These are phyloP conservation scores for Colletotrichum sp. DNA, from an alignment of 2,329 filamentous ascomycete genomes.

Conservation along the genomic window DNA sequence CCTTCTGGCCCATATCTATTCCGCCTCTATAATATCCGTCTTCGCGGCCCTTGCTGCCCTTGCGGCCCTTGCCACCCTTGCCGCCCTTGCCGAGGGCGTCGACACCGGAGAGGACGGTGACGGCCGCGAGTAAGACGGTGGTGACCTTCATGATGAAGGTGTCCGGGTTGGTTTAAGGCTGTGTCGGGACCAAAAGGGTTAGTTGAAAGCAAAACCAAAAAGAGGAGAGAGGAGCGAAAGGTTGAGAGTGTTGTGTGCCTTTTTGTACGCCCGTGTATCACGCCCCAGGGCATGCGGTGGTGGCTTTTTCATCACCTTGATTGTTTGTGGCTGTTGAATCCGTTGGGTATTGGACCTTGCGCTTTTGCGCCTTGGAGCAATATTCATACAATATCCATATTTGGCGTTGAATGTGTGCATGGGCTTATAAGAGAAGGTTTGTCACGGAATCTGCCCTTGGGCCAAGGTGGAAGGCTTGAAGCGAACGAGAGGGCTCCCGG, in stretches of 20 bases:
- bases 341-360: neutral
- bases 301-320: neutral
- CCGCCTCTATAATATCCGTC: no score
- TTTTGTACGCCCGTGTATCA: neutral
- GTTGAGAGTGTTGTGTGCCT: neutral
- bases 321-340: neutral
- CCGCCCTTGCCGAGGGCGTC: no score
- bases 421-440: neutral
- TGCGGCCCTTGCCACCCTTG: no score
- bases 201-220: neutral
- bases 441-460: neutral
- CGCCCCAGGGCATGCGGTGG: neutral
- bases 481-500: neutral
- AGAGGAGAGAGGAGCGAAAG: neutral
- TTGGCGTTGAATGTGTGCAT: neutral
- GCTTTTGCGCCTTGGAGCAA: neutral
- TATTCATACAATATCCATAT: neutral
- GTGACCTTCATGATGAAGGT: neutral
- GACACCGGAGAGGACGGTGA: neutral
- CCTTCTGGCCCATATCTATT: no score
- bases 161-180: neutral
- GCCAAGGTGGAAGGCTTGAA: neutral
- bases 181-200: neutral
- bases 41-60: no score
- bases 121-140: neutral